A percentile compares a stretch with the other conserved stretches of the same genome.
Evolutionary conservation across 306 rosid species (phyloP).

Genomic region (Vigna nakashimae): DNA sequence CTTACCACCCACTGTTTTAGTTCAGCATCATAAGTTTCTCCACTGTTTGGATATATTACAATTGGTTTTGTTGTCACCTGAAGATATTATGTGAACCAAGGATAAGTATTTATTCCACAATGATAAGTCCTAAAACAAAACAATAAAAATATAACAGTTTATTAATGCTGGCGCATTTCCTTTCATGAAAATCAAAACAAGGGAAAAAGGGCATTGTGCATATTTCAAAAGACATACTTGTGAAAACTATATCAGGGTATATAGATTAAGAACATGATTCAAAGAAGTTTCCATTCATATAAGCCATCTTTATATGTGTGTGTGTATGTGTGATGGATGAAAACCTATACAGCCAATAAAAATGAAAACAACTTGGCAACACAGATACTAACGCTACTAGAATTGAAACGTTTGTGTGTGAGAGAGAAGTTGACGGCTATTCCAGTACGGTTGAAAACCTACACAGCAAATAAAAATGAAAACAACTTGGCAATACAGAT

Average conservation of each 20-base stretch:
- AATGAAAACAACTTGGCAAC: conserved; percentile 25
- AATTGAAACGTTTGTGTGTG: neutral
- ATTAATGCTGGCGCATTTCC: conserved; percentile 23
- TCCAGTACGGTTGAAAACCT: neutral
- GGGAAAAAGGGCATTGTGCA: neutral
- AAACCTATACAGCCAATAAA: conserved; percentile 14
- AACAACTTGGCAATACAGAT: conserved; percentile 29
- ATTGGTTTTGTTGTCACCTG: conserved; percentile 64
- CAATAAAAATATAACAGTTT: conserved; percentile 6
- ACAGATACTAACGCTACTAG: conserved; percentile 8
- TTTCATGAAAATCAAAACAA: neutral
- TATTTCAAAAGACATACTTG: conserved; percentile 26
- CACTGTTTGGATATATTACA: conserved; percentile 66
- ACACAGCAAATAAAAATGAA: conserved; percentile 9
- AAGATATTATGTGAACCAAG: conserved; percentile 40
- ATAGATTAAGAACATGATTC: conserved; percentile 10
- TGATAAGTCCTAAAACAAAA: conserved; percentile 10
- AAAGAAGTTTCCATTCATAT: conserved; percentile 8
- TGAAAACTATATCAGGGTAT: conserved; percentile 4
- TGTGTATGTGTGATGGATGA: neutral
- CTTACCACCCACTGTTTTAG: conserved; percentile 64
- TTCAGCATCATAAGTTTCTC: conserved; percentile 61
- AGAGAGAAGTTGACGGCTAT: too few relatives aligned
- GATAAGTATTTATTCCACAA: neutral
- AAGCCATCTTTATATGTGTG: too few relatives aligned